Conservation (phyloP, 208 protist genomes). For the Endotrypanum monterogeii region DNA sequence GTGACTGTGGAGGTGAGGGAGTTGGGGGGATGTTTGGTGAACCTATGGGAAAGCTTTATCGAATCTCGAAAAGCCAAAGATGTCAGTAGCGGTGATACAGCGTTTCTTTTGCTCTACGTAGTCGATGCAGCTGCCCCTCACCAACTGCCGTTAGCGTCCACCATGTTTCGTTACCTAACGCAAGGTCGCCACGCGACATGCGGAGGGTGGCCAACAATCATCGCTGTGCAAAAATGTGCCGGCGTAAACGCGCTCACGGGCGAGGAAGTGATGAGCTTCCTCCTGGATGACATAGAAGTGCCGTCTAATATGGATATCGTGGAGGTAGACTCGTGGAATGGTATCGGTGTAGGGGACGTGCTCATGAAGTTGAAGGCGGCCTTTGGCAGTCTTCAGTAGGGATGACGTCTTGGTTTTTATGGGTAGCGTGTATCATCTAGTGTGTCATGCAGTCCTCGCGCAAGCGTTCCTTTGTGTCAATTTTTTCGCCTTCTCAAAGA, state of each 20-base stretch:
- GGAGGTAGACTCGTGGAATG: constrained; percentile 82
- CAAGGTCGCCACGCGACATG: constrained; percentile 34
- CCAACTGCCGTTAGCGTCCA: constrained; percentile 46
- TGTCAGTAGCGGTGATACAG: not conserved
- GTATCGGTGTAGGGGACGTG: constrained; percentile 59
- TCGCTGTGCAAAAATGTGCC: constrained; percentile 69
- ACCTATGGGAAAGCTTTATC: constrained; percentile 76
- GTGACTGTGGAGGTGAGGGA: constrained; percentile 61
- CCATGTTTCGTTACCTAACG: constrained; percentile 43
- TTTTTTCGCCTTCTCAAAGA: not conserved
- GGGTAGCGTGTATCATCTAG: not conserved
- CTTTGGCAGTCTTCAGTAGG: not conserved
- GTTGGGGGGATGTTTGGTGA: constrained; percentile 58
- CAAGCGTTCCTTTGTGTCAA: not conserved
- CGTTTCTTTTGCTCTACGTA: constrained; percentile 61
- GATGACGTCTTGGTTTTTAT: not conserved
- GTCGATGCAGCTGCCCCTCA: constrained; percentile 68
- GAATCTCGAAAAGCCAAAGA: constrained; percentile 31
- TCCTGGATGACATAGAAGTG: constrained; percentile 12
- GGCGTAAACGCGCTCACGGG: constrained; percentile 45
- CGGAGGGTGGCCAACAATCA: constrained; percentile 49
- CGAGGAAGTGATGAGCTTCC: constrained; percentile 41
- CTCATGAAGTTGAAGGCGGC: constrained; percentile 1
- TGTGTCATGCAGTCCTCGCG: not conserved
- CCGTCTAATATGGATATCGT: constrained; percentile 28